Conservation (phyloP, 352 stramenopile genomes). For the Aphanomyces cochlioides region DNA sequence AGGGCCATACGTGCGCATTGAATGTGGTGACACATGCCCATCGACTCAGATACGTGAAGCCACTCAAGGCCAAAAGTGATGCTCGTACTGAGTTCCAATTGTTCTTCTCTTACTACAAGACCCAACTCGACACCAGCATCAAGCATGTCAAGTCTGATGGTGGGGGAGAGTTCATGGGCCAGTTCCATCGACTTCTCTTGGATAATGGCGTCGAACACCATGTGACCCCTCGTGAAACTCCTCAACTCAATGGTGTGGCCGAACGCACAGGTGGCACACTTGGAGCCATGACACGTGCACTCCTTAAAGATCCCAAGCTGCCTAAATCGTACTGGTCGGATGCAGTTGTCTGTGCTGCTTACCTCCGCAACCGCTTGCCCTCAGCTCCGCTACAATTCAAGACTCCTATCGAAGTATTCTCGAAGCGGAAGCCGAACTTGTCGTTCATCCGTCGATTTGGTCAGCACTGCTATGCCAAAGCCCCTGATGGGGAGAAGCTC, state of each 20-base stretch:
- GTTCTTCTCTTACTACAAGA: conserved; percentile 16
- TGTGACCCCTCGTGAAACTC: conserved; percentile 12
- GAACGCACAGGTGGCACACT: conserved; percentile 14
- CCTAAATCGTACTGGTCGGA: neutral
- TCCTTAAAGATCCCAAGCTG: conserved; percentile 1
- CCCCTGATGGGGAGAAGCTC: neutral
- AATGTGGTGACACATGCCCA: conserved; percentile 5
- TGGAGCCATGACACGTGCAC: neutral
- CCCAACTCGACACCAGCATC: neutral
- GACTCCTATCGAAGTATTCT: conserved; percentile 8
- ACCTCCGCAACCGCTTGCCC: neutral
- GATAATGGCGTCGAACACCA: conserved; percentile 14
- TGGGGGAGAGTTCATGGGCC: conserved; percentile 6
- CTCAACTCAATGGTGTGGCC: conserved; percentile 11
- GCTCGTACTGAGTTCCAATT: neutral
- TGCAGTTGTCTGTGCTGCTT: neutral
- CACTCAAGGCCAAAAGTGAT: conserved; percentile 1
- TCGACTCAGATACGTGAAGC: neutral
- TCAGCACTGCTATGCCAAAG: neutral
- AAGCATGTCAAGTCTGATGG: conserved; percentile 15
- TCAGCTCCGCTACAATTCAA: neutral
- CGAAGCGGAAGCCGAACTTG: neutral
- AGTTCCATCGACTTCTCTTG: neutral
- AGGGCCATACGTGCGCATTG: neutral
- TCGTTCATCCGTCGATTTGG: conserved; percentile 1